phyloP scores from a whole-genome alignment of 2,329 filamentous ascomycete genomes.

The Stemphylium lycopersici region DNA sequence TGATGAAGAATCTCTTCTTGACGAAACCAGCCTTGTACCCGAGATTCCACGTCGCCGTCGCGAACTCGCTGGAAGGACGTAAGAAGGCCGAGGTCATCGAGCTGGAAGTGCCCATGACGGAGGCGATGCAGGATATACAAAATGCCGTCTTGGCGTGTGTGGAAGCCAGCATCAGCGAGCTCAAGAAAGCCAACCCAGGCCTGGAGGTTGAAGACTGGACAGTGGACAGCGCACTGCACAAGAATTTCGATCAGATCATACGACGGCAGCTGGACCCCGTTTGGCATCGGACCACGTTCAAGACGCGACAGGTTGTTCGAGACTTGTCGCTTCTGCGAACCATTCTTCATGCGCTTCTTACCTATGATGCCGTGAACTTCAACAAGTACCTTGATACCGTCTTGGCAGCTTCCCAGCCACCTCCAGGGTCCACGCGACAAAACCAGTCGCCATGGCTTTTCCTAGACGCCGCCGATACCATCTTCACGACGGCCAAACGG shows the following conservation, averaged over 20 bases:
- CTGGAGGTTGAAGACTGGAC: slow-evolving; percentile 98
- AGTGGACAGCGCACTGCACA: slow-evolving; percentile 87
- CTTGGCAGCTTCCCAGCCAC: slow-evolving; percentile 85
- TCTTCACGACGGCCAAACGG: slow-evolving; percentile 88
- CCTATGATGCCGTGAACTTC: slow-evolving; percentile 89
- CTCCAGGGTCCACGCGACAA: slow-evolving; percentile 83
- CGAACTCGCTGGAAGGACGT: slow-evolving; percentile 85
- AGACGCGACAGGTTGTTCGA: slow-evolving; percentile 91
- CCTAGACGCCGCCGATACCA: slow-evolving; percentile 89
- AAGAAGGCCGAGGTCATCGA: slow-evolving; percentile 97
- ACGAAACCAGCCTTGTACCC: slow-evolving; percentile 90
- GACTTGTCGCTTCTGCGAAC: slow-evolving; percentile 83
- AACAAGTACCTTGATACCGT: slow-evolving; percentile 94
- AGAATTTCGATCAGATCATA: slow-evolving; percentile 88
- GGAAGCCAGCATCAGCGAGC: slow-evolving; percentile 89
- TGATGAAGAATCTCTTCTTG: slow-evolving; percentile 92
- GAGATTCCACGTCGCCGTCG: slow-evolving; percentile 89
- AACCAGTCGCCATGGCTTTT: slow-evolving; percentile 96
- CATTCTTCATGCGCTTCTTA: slow-evolving; percentile 80
- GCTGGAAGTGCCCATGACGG: slow-evolving; percentile 93
- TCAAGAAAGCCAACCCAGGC: slow-evolving; percentile 88
- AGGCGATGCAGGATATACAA: slow-evolving; percentile 90
- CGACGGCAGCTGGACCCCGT: slow-evolving; percentile 91
- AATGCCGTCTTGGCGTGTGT: slow-evolving; percentile 95
- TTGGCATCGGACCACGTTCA: slow-evolving; percentile 95